Base-by-base conservation (phyloP, 2,329 filamentous ascomycete genomes). In the Sporothrix schenckii region DNA sequence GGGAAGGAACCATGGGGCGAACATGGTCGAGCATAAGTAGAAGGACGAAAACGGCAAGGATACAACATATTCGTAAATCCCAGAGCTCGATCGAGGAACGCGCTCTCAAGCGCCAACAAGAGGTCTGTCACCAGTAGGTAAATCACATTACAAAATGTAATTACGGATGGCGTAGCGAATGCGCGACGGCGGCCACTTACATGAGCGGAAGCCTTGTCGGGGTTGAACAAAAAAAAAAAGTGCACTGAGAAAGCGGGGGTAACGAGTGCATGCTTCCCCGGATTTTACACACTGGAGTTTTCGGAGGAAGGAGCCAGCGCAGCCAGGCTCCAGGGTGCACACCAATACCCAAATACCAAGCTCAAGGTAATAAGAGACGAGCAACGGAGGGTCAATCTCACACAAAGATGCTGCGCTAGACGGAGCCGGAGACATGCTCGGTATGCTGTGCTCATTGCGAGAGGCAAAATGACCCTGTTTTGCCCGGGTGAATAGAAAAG, bases 401-500 rank as follows among this genome's bases (percentile, higher is more conserved):
- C 39, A 27, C 39, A 19, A 47, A 16, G 39, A 47, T 47, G 58
- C 58, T 9, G 58, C 58, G 39, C 58, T 63, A 58, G 54, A 58
- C 54, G 30, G 54, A 39, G 30, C 7, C n/a, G 16, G 53, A 58
- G n/a, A 4, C 39, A 16, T 11, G 56, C 56, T 24, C 14, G n/a
- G 56, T 44, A 13, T 16, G 58, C 19, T 21, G n/a, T 27, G 58
- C 19, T 47, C 39, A 63, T 47, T 27, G n/a, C 21, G 39, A 63
- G 56, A 44, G 56, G 58, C 58, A 47, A 47, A 47, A 63, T 16
- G 39, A 63, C 39, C 21, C 56, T 61, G 56, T 61, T 61, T 44
- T 44, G 56, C 14, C 34, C 14, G 56, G 56, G n/a, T 41, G 34
- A 61, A 21, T 27, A 47, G 14, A 61, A 13, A 16, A 63, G 41